A percentile compares a stretch with the other conserved stretches of the same genome.
Conservation (phyloP, 805 yeast species). For the Nakazawaea anatomiae region DNA sequence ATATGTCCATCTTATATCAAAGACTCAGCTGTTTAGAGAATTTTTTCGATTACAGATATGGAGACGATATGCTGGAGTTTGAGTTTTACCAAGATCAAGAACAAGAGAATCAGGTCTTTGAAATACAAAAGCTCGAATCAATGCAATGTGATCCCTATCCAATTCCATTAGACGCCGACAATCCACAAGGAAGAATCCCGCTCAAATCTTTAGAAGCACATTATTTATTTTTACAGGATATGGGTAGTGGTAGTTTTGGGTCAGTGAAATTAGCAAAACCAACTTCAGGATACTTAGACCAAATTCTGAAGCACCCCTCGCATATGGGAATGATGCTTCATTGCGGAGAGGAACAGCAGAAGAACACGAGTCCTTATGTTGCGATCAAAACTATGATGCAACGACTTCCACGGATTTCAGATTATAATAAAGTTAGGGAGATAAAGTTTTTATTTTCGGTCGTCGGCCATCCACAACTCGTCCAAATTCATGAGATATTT, state of each 20-base stretch:
- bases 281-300: conserved; percentile 14
- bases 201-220: conserved; percentile 33
- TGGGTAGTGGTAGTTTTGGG: conserved; percentile 79
- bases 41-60: no score
- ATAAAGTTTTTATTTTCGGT: conserved; percentile 60
- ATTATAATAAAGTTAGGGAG: conserved; percentile 58
- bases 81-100: no score
- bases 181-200: conserved; percentile 38
- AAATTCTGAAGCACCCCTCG: conserved; percentile 6
- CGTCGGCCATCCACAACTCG: conserved; percentile 65
- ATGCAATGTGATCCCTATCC: not conserved
- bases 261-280: conserved; percentile 59
- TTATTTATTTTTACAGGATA: conserved; percentile 44
- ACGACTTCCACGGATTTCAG: conserved; percentile 43
- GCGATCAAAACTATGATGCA: conserved; percentile 81
- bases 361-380: conserved; percentile 33
- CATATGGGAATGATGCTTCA: conserved; percentile 47
- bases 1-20: not conserved
- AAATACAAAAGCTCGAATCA: no score
- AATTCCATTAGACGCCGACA: conserved; percentile 30
- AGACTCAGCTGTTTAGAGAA: not conserved
- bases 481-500: conserved; percentile 75
- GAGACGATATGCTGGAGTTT: no score
- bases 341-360: conserved; percentile 21
- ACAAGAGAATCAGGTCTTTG: no score